Conservation (phyloP, 1,284 basidiomycete genomes). For the Testicularia cyperi region DNA sequence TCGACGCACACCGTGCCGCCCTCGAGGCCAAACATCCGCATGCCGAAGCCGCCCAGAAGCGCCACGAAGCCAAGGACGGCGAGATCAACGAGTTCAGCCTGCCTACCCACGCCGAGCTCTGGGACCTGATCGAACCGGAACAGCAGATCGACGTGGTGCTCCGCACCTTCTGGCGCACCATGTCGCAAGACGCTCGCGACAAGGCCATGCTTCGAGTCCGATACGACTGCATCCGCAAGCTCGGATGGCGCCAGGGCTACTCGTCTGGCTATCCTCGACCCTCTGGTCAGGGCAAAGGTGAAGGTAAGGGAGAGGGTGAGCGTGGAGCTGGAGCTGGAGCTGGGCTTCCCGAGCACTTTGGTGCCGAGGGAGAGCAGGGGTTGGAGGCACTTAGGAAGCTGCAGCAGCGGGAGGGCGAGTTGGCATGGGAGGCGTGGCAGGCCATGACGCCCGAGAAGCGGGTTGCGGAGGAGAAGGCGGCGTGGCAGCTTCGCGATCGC, state of each 20-base stretch:
- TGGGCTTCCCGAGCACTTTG: conserved; percentile 16
- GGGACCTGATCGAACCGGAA: conserved; percentile 31
- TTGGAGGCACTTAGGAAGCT: conserved; percentile 29
- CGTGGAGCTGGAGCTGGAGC: too few species aligned
- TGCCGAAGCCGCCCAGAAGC: not conserved
- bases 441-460: conserved; percentile 27
- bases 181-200: conserved; percentile 19
- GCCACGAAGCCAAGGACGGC: not conserved
- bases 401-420: conserved; percentile 23
- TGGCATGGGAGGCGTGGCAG: conserved; percentile 51
- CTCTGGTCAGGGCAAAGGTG: too few species aligned
- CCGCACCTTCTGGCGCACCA: conserved; percentile 20
- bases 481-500: conserved; percentile 54
- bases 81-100: not conserved
- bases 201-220: conserved; percentile 24
- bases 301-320: conserved; percentile 3
- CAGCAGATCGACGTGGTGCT: conserved; percentile 38
- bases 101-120: conserved; percentile 4
- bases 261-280: conserved; percentile 51
- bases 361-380: conserved; percentile 7
- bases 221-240: conserved; percentile 43
- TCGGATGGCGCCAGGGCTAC: conserved; percentile 57
- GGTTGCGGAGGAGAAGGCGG: conserved; percentile 39
- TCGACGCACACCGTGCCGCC: conserved; percentile 8
- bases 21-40: not conserved